phyloP scores from a whole-genome alignment of 306 rosid genomes.

The Adenanthera pavonina region DNA sequence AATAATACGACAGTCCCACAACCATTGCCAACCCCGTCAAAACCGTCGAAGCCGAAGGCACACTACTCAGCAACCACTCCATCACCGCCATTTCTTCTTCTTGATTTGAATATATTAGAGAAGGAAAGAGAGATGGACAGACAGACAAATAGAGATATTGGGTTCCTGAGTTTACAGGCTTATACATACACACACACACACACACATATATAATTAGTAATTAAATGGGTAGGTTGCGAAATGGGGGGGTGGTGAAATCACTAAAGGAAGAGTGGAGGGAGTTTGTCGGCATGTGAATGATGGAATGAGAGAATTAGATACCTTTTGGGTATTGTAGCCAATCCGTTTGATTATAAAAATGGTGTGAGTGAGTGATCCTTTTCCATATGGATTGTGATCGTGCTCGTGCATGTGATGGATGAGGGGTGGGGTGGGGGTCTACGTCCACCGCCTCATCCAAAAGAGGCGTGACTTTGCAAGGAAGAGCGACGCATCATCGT shows the following conservation, averaged over 20 bases:
- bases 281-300: conserved; percentile 62
- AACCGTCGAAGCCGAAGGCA: conserved; percentile 40
- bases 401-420: conserved; percentile 24
- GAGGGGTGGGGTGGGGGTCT: conserved; percentile 12
- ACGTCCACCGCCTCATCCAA: neutral
- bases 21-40: conserved; percentile 52
- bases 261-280: conserved; percentile 25
- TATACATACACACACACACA: neutral
- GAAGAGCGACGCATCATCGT: too few species aligned
- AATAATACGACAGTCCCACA: conserved; percentile 59
- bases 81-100: conserved; percentile 30
- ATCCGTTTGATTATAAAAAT: neutral
- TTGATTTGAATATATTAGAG: neutral
- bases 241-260: conserved; percentile 28
- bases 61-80: conserved; percentile 35
- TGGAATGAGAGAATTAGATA: conserved; percentile 53
- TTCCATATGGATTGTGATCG: neutral
- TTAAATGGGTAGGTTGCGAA: neutral
- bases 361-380: conserved; percentile 24
- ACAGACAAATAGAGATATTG: neutral
- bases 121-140: neutral
- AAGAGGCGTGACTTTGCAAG: too few species aligned
- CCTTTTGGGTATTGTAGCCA: conserved; percentile 7
- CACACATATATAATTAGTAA: neutral
- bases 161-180: neutral